Evolutionary conservation across 1,284 basidiomycete species (phyloP).

Genomic region (Bjerkandera adusta): DNA sequence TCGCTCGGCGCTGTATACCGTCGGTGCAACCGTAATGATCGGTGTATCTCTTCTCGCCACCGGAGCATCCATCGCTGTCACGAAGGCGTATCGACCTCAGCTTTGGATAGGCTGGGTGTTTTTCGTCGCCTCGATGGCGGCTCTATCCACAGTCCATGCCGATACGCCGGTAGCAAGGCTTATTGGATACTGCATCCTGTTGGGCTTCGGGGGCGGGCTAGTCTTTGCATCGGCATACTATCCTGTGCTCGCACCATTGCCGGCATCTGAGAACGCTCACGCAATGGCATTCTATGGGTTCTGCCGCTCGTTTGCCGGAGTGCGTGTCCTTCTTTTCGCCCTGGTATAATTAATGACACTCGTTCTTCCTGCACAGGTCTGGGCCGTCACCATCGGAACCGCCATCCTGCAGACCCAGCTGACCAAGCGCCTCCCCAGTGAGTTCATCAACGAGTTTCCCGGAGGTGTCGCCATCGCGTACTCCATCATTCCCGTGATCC

Average conservation of each 20-base stretch:
- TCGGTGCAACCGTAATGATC: background rate
- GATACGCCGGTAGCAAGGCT: background rate
- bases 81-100: slow-evolving; percentile 3
- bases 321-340: background rate
- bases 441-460: background rate
- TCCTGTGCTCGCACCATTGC: slow-evolving; percentile 6
- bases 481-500: background rate
- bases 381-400: background rate
- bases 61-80: background rate
- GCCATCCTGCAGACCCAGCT: background rate
- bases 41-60: background rate
- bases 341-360: background rate
- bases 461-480: background rate
- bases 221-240: slow-evolving; percentile 2
- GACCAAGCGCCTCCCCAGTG: background rate
- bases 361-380: background rate
- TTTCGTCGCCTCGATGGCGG: background rate
- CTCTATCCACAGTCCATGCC: slow-evolving; percentile 1
- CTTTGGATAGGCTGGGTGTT: slow-evolving; percentile 8
- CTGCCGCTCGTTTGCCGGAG: slow-evolving; percentile 4
- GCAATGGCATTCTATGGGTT: slow-evolving; percentile 6
- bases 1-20: background rate
- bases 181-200: background rate
- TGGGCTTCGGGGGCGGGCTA: slow-evolving; percentile 4
- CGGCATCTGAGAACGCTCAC: slow-evolving; percentile 5